Conservation (phyloP, 2,329 filamentous ascomycete species). For the Xylaria sp. region DNA sequence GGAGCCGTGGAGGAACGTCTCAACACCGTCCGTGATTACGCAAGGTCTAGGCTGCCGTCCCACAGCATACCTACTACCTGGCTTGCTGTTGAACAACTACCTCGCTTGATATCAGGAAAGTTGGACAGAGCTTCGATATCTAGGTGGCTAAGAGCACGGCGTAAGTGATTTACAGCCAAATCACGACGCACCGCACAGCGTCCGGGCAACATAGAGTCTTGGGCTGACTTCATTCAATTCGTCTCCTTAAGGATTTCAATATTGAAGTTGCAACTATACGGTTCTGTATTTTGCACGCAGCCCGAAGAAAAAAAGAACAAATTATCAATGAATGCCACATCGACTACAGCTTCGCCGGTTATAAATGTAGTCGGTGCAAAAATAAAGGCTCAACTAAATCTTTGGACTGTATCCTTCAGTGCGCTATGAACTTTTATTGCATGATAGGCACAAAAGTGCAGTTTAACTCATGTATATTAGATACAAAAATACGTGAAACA, state of each 20-base stretch:
- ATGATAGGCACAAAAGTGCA: background rate
- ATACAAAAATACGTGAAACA: background rate
- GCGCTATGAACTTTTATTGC: background rate
- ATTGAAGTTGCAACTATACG: background rate
- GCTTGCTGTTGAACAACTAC: slow-evolving; percentile 25
- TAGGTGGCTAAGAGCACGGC: slow-evolving; percentile 6
- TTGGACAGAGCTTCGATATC: slow-evolving; percentile 18
- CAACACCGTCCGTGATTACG: slow-evolving; percentile 14
- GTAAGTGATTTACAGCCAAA: background rate
- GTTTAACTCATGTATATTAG: too few relatives aligned
- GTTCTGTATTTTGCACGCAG: background rate
- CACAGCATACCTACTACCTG: slow-evolving; percentile 23
- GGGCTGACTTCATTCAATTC: background rate
- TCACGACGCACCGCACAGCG: background rate
- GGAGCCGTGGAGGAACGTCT: background rate
- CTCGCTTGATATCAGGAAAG: slow-evolving; percentile 11
- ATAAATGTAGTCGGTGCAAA: background rate
- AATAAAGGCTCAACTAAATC: background rate
- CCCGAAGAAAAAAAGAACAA: background rate
- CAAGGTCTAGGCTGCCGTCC: slow-evolving; percentile 4
- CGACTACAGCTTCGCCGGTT: background rate
- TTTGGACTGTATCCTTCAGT: background rate
- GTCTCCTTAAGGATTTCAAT: background rate
- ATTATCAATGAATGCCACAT: background rate
- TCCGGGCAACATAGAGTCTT: background rate